A percentile compares a stretch with the other conserved stretches of the same genome.
phyloP scores from a whole-genome alignment of 768 basidiomycete species.

The Hysterangium stoloniferum region DNA sequence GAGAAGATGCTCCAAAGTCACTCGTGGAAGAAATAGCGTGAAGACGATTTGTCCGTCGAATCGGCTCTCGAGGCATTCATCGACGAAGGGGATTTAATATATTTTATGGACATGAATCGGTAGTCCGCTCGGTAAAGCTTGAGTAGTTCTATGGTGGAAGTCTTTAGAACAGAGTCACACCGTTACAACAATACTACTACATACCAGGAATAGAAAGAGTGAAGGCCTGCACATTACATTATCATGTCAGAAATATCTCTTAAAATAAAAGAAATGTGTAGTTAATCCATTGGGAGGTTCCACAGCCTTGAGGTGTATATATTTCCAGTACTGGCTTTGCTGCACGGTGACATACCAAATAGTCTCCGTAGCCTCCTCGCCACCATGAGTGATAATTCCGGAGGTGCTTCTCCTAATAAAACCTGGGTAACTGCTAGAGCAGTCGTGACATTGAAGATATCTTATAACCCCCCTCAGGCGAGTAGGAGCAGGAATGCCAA shows the following conservation, averaged over 20 bases:
- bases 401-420: slow-evolving; percentile 86
- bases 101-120: slow-evolving; percentile 69
- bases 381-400: slow-evolving; percentile 58
- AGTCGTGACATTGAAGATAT: slow-evolving; percentile 81
- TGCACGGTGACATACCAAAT: slow-evolving; percentile 81
- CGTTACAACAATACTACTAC: background rate
- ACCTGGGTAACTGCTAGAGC: slow-evolving; percentile 80
- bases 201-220: slow-evolving; percentile 64
- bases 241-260: background rate
- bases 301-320: slow-evolving; percentile 69
- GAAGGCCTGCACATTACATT: slow-evolving; percentile 42
- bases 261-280: background rate
- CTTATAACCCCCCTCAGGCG: slow-evolving; percentile 98
- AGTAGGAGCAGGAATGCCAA: background rate
- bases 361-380: slow-evolving; percentile 79
- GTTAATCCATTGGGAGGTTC: slow-evolving; percentile 72
- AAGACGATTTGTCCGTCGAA: slow-evolving; percentile 83
- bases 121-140: slow-evolving; percentile 86
- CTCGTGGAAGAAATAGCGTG: slow-evolving; percentile 51
- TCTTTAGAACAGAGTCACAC: background rate
- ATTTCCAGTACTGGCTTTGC: slow-evolving; percentile 90
- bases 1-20: background rate
- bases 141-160: slow-evolving; percentile 53
- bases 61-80: slow-evolving; percentile 52
- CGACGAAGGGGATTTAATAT: slow-evolving; percentile 74